phyloP scores from a whole-genome alignment of 495 filamentous ascomycete species.

The Evernia prunastri region DNA sequence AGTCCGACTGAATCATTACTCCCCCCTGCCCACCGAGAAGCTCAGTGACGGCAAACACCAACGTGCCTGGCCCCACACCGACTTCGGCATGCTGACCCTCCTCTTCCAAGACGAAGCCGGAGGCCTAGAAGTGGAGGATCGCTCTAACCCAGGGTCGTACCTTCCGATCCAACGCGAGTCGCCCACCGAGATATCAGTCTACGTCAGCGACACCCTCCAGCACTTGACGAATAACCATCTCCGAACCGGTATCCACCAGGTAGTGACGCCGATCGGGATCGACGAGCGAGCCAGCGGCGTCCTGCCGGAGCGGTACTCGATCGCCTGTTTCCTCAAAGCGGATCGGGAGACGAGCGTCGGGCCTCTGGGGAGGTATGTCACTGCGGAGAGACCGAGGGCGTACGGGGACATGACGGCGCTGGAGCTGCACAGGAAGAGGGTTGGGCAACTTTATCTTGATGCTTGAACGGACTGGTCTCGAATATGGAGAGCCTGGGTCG shows the following conservation, averaged over 20 bases:
- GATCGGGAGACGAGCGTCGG: background rate
- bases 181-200: background rate
- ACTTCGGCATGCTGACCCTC: constrained; percentile 15
- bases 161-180: background rate
- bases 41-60: constrained; percentile 4
- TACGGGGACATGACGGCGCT: background rate
- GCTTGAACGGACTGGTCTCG: background rate
- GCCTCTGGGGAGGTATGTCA: background rate
- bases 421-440: background rate
- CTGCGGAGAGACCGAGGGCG: background rate
- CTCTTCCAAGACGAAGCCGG: background rate
- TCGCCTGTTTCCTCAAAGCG: constrained; percentile 5
- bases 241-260: constrained; percentile 13
- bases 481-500: no score
- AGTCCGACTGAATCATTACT: constrained; percentile 16
- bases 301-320: constrained; percentile 7
- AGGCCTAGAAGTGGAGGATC: background rate
- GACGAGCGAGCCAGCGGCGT: background rate
- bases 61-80: constrained; percentile 15
- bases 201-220: background rate
- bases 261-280: background rate
- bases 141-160: background rate
- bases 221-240: constrained; percentile 15
- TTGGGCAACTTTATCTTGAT: background rate
- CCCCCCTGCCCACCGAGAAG: background rate